A percentile compares a stretch with the other conserved stretches of the same genome.
phyloP scores from a whole-genome alignment of 2,329 filamentous ascomycete genomes.

The Fusarium ambrosium region DNA sequence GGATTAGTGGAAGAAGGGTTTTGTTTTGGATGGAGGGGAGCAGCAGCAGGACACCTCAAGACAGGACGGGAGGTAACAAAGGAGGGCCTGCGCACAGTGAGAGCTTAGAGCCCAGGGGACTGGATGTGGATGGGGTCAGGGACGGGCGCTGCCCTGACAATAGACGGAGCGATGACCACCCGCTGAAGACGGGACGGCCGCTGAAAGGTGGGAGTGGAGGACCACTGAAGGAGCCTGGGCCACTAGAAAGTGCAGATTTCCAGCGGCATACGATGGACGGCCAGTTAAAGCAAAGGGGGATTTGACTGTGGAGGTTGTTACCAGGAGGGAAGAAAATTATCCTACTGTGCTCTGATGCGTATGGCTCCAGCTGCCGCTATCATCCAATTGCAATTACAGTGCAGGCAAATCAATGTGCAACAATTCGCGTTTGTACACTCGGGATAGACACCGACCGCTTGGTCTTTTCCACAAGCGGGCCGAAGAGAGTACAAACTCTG shows the following conservation, averaged over 20 bases:
- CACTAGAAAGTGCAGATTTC: conserved; percentile 28
- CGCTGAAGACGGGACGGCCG: background rate
- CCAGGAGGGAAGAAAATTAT: conserved; percentile 9
- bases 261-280: conserved; percentile 5
- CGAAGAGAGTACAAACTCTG: background rate
- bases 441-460: background rate
- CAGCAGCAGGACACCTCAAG: conserved; percentile 21
- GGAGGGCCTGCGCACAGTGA: background rate
- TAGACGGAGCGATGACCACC: background rate
- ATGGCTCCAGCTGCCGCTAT: background rate
- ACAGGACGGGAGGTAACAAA: conserved; percentile 13
- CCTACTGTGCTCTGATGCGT: background rate
- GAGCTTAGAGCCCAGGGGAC: background rate
- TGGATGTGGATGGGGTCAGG: background rate
- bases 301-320: conserved; percentile 14
- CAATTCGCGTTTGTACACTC: background rate
- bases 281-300: conserved; percentile 26
- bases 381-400: conserved; percentile 6
- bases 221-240: conserved; percentile 9
- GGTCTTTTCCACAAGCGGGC: conserved; percentile 3
- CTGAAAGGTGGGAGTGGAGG: conserved; percentile 10
- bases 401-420: conserved; percentile 1
- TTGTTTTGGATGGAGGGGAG: conserved; percentile 35
- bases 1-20: conserved; percentile 24
- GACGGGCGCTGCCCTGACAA: background rate